Evolutionary conservation across 352 stramenopile genomes (phyloP).

Genomic region (Hyaloperonospora brassicae): DNA sequence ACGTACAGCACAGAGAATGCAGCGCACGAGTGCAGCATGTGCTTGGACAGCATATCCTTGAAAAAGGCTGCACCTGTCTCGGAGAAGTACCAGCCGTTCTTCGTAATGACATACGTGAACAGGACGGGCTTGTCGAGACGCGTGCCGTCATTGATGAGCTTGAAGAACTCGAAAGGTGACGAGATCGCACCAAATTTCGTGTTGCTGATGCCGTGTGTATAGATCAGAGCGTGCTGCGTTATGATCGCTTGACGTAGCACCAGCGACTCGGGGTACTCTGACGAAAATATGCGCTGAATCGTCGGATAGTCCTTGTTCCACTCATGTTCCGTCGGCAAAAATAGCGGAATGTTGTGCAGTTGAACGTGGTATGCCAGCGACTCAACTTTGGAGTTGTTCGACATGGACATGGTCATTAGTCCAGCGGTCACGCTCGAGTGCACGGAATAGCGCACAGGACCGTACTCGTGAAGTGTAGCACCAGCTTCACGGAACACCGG

Average conservation of each 20-base stretch:
- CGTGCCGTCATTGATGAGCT: slow-evolving; percentile 27
- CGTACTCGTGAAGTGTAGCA: slow-evolving; percentile 18
- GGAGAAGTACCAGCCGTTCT: slow-evolving; percentile 38
- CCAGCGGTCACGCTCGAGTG: slow-evolving; percentile 33
- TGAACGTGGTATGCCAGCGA: slow-evolving; percentile 32
- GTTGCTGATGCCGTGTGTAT: slow-evolving; percentile 26
- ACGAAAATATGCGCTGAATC: slow-evolving; percentile 35
- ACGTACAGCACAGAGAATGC: slow-evolving; percentile 14
- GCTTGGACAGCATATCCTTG: slow-evolving; percentile 42
- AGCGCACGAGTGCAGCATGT: slow-evolving; percentile 35
- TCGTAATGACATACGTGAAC: slow-evolving; percentile 37
- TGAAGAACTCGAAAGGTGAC: slow-evolving; percentile 5
- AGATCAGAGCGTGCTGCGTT: slow-evolving; percentile 31
- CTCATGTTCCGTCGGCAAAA: slow-evolving; percentile 27
- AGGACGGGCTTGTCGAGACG: slow-evolving; percentile 29
- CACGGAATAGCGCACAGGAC: slow-evolving; percentile 31
- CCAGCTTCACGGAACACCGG: slow-evolving; percentile 3
- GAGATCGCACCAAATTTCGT: slow-evolving; percentile 23
- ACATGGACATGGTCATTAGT: slow-evolving; percentile 28
- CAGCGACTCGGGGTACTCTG: slow-evolving; percentile 22
- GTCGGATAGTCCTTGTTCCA: slow-evolving; percentile 37
- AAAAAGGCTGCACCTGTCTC: slow-evolving; percentile 36
- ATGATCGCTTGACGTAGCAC: slow-evolving; percentile 33
- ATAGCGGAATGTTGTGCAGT: slow-evolving; percentile 30
- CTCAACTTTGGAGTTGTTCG: slow-evolving; percentile 24